Evolutionary conservation across 2,329 filamentous ascomycete species (phyloP).

Genomic region (Colletotrichum chlorophyti): DNA sequence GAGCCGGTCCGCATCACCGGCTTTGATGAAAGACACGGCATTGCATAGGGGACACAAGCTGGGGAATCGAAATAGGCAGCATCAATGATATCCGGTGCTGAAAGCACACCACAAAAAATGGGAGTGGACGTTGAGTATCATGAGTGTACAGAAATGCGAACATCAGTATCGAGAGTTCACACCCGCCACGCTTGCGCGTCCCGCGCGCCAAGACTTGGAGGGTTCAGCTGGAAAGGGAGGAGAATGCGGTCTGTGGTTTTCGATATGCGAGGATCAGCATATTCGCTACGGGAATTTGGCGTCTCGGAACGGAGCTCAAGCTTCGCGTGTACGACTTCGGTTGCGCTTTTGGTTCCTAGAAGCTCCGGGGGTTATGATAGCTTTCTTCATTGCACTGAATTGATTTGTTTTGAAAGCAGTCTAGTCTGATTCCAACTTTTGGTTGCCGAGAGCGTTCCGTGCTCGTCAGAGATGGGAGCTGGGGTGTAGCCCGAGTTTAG

Average conservation of each 20-base stretch:
- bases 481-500: neutral
- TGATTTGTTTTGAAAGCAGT: constrained; percentile 17
- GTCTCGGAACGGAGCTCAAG: constrained; percentile 28
- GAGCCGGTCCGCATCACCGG: neutral
- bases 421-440: neutral
- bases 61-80: neutral
- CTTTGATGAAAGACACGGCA: no score
- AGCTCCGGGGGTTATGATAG: constrained; percentile 23
- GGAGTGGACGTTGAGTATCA: constrained; percentile 1
- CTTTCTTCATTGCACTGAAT: constrained; percentile 24
- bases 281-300: constrained; percentile 27
- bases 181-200: neutral
- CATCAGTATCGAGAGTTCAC: neutral
- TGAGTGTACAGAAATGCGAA: constrained; percentile 17
- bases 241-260: constrained; percentile 6
- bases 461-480: neutral
- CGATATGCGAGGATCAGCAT: constrained; percentile 27
- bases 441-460: neutral
- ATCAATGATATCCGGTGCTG: constrained; percentile 27
- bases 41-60: no score
- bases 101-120: constrained; percentile 19
- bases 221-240: neutral
- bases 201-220: neutral
- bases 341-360: constrained; percentile 27
- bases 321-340: constrained; percentile 23